A percentile compares a stretch with the other conserved stretches of the same genome.
These are phyloP conservation scores for Fallopia convolvulus DNA, from an alignment of 148 eudicot genomes.

Conservation along the genomic window DNA sequence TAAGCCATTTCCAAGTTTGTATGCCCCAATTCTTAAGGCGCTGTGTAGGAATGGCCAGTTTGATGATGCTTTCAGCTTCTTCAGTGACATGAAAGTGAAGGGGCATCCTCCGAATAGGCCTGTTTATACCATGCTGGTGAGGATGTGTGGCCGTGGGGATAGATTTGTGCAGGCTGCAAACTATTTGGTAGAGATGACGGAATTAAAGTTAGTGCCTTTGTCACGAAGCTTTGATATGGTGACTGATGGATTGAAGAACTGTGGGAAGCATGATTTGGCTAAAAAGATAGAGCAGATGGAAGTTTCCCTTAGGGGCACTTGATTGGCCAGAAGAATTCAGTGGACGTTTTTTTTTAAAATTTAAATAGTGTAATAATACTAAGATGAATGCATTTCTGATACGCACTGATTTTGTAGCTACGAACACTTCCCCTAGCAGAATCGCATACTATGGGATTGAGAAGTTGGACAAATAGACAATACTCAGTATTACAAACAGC, in stretches of 20 bases:
- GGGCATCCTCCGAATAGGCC: conserved; percentile 91
- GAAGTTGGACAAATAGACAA: no score
- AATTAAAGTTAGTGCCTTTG: conserved; percentile 59
- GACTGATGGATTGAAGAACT: conserved; percentile 87
- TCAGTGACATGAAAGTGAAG: conserved; percentile 82
- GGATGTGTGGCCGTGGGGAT: conserved; percentile 85
- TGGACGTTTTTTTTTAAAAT: not conserved
- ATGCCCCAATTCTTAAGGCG: conserved; percentile 83
- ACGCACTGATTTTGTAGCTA: not conserved
- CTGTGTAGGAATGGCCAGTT: conserved; percentile 75
- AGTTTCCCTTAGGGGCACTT: conserved; percentile 59
- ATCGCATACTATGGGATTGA: no score
- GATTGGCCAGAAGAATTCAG: conserved; percentile 15
- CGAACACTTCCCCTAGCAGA: no score
- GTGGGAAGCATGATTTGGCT: conserved; percentile 92
- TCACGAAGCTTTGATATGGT: conserved; percentile 85
- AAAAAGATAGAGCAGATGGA: conserved; percentile 78
- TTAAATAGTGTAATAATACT: no score
- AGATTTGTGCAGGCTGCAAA: conserved; percentile 87
- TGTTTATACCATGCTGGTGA: conserved; percentile 78
- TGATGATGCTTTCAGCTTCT: conserved; percentile 90
- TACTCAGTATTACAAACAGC: no score
- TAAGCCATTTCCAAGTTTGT: conserved; percentile 89
- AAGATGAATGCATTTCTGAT: not conserved
- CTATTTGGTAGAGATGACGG: conserved; percentile 95